These are phyloP conservation scores for Juglanconis sp. DNA, from an alignment of 2,329 filamentous ascomycete species.

Conservation along the genomic window DNA sequence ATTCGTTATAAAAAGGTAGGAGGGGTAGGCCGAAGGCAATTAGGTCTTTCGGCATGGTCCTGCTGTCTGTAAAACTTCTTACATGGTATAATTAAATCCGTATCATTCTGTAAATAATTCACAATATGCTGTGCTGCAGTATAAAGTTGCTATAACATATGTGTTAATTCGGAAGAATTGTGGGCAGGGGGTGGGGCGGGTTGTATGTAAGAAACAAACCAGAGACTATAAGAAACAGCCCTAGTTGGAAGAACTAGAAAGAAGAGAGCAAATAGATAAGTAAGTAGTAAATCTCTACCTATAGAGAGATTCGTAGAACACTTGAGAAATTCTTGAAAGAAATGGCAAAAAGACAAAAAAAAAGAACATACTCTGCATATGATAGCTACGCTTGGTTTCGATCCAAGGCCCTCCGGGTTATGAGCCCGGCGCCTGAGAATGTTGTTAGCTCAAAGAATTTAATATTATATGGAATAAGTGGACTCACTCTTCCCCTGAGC, in stretches of 20 bases:
- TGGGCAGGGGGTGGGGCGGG: too few relatives aligned
- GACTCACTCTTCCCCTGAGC: slow-evolving; percentile 14
- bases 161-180: too few relatives aligned
- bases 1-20: not conserved
- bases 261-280: not conserved
- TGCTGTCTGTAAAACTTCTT: too few relatives aligned
- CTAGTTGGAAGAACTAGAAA: too few relatives aligned
- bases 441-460: not conserved
- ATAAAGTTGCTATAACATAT: too few relatives aligned
- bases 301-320: too few relatives aligned
- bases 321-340: not conserved
- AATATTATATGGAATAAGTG: not conserved
- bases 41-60: not conserved
- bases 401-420: slow-evolving; percentile 16
- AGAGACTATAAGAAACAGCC: too few relatives aligned
- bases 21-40: not conserved
- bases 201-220: too few relatives aligned
- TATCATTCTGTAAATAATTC: too few relatives aligned
- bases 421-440: slow-evolving; percentile 11
- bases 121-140: too few relatives aligned
- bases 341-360: not conserved
- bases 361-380: not conserved
- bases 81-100: too few relatives aligned
- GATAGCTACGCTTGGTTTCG: slow-evolving; percentile 14
- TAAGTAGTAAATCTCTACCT: not conserved